A percentile compares a stretch with the other conserved stretches of the same genome.
phyloP scores from a whole-genome alignment of 2,329 filamentous ascomycete genomes.

The Triangularia verruculosa region DNA sequence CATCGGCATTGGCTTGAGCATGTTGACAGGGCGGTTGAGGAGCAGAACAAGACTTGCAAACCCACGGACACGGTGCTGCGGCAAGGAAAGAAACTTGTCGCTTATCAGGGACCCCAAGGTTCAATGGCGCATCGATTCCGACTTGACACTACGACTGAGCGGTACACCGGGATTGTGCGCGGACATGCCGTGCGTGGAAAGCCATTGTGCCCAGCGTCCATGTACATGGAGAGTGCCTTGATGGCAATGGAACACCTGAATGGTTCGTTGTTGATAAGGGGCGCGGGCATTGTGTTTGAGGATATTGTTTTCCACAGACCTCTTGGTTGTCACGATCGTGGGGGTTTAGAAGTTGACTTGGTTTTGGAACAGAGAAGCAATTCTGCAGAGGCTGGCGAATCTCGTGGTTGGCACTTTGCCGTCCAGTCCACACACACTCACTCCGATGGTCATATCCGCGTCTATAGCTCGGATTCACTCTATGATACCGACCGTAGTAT shows the following conservation, averaged over 20 bases:
- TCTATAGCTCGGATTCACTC: background rate
- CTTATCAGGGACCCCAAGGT: background rate
- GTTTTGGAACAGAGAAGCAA: background rate
- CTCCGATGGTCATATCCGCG: background rate
- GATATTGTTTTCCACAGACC: background rate
- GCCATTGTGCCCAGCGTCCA: background rate
- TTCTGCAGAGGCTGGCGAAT: background rate
- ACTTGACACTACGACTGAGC: background rate
- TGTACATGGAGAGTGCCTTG: background rate
- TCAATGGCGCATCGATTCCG: background rate
- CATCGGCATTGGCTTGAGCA: background rate
- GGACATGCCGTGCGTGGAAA: background rate
- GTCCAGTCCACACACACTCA: background rate
- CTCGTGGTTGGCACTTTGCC: background rate
- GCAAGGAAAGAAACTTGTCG: background rate
- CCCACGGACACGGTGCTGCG: background rate
- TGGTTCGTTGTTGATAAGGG: background rate
- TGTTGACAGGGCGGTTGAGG: background rate
- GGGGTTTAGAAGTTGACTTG: background rate
- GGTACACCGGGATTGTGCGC: background rate
- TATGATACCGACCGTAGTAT: background rate
- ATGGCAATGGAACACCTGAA: background rate
- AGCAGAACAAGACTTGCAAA: background rate
- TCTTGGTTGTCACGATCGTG: background rate
- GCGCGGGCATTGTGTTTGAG: background rate